Conservation (phyloP, 2,329 filamentous ascomycete genomes). For the Ampelomyces quisqualis region DNA sequence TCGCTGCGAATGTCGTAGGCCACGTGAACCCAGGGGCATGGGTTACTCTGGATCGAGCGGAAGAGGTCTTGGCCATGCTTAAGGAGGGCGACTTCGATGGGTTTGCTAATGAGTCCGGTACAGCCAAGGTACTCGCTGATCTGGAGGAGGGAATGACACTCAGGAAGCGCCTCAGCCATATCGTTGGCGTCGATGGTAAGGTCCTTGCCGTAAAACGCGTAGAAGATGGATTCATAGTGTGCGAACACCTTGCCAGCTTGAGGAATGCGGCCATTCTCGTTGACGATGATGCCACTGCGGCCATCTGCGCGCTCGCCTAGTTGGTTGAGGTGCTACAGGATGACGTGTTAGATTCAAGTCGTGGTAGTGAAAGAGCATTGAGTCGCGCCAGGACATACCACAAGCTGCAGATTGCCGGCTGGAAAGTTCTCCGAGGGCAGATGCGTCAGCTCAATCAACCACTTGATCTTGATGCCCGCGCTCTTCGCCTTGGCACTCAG, state of each 20-base stretch:
- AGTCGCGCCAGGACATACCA: slow-evolving; percentile 24
- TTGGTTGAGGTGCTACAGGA: slow-evolving; percentile 36
- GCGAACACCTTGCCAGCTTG: slow-evolving; percentile 27
- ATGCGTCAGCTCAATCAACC: slow-evolving; percentile 37
- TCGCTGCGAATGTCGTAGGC: slow-evolving; percentile 50
- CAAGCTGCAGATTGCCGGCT: slow-evolving; percentile 26
- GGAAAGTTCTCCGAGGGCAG: slow-evolving; percentile 21
- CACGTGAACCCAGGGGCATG: slow-evolving; percentile 51
- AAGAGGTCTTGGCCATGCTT: slow-evolving; percentile 51
- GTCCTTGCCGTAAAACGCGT: slow-evolving; percentile 49
- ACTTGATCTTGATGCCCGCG: slow-evolving; percentile 30
- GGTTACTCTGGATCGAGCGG: slow-evolving; percentile 46
- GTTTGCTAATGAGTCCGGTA: slow-evolving; percentile 45
- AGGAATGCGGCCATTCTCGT: slow-evolving; percentile 41
- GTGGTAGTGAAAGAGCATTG: neutral
- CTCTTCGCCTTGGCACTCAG: slow-evolving; percentile 26
- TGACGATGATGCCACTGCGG: slow-evolving; percentile 24
- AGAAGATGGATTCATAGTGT: slow-evolving; percentile 49
- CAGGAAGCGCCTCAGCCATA: slow-evolving; percentile 44
- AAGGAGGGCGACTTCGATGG: slow-evolving; percentile 52
- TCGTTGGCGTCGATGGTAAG: slow-evolving; percentile 45
- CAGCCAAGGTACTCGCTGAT: slow-evolving; percentile 52
- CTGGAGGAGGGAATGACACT: slow-evolving; percentile 46
- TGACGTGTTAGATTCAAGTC: slow-evolving; percentile 1
- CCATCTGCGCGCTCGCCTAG: slow-evolving; percentile 31